Percentiles rank a stretch among this genome's conserved stretches.
phyloP scores from a whole-genome alignment of 2,329 filamentous ascomycete species.

The Xylaria sp. region DNA sequence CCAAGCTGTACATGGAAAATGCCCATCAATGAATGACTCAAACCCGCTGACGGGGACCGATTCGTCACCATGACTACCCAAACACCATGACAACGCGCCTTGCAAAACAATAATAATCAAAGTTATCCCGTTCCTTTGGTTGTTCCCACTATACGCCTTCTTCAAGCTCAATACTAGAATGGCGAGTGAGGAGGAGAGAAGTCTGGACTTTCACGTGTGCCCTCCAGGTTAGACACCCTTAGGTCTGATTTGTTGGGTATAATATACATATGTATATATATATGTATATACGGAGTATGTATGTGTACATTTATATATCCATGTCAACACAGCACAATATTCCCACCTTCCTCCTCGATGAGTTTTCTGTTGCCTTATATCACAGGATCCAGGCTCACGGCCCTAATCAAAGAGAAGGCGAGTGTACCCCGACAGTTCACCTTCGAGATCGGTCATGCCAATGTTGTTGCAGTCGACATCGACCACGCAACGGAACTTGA shows the following conservation, averaged over 20 bases:
- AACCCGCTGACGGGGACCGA: neutral
- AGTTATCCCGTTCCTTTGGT: neutral
- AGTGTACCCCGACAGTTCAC: neutral
- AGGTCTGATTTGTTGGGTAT: too few species aligned
- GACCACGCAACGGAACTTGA: conserved; percentile 10
- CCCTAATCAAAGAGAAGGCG: neutral
- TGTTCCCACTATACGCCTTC: conserved; percentile 6
- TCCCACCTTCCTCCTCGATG: too few species aligned
- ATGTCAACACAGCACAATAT: too few species aligned
- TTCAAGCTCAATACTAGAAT: neutral
- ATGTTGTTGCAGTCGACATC: conserved; percentile 16
- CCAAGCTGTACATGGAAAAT: neutral
- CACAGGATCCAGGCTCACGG: too few species aligned
- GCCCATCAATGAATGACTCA: conserved; percentile 22
- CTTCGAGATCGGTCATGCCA: neutral
- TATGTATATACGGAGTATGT: too few species aligned
- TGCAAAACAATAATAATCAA: conserved; percentile 4
- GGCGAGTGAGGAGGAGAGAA: too few species aligned
- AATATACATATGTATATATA: too few species aligned
- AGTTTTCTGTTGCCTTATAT: too few species aligned
- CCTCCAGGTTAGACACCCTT: too few species aligned
- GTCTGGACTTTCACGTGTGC: too few species aligned
- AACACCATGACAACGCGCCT: conserved; percentile 21
- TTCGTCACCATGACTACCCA: conserved; percentile 12
- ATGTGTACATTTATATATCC: too few species aligned